Percentiles rank a stretch among this genome's conserved stretches.
These are phyloP conservation scores for Dryas integrifolia DNA, from an alignment of 331 rosid genomes.

Conservation along the genomic window DNA sequence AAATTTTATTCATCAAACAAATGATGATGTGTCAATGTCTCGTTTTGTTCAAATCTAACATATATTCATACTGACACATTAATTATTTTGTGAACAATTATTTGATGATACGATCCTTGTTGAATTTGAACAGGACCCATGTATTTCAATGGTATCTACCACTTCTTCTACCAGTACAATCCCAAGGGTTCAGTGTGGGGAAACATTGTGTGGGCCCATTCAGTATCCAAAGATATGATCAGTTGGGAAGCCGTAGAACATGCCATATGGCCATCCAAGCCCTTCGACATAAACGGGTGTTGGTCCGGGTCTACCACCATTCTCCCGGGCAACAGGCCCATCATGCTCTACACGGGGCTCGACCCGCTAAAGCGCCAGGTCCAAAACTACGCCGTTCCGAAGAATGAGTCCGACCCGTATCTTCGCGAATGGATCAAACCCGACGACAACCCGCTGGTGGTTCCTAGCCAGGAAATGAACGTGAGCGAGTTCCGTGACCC, in stretches of 20 bases:
- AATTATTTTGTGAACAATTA: too few relatives aligned
- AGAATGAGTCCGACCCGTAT: conserved; percentile 36
- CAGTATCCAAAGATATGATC: conserved; percentile 38
- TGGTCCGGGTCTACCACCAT: conserved; percentile 55
- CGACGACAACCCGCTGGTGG: conserved; percentile 28
- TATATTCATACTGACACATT: too few relatives aligned
- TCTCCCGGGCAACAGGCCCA: conserved; percentile 38
- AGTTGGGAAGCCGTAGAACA: conserved; percentile 38
- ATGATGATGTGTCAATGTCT: too few relatives aligned
- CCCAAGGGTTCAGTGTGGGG: conserved; percentile 52
- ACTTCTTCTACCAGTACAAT: conserved; percentile 48
- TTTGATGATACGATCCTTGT: background rate
- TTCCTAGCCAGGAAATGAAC: background rate
- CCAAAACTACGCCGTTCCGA: conserved; percentile 44
- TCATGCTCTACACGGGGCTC: conserved; percentile 41
- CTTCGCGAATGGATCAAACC: conserved; percentile 41
- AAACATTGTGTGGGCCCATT: conserved; percentile 52
- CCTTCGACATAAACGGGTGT: conserved; percentile 46
- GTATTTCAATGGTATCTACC: conserved; percentile 42
- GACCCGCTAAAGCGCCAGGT: conserved; percentile 33
- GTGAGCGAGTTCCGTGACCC: conserved; percentile 17
- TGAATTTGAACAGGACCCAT: conserved; percentile 34
- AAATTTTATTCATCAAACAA: background rate
- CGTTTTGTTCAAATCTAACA: too few relatives aligned
- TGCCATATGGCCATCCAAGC: conserved; percentile 38